Evolutionary conservation across 306 rosid species (phyloP), one percentile per base, ranked within the genome.

Genomic region (Acmispon strigosus): DNA sequence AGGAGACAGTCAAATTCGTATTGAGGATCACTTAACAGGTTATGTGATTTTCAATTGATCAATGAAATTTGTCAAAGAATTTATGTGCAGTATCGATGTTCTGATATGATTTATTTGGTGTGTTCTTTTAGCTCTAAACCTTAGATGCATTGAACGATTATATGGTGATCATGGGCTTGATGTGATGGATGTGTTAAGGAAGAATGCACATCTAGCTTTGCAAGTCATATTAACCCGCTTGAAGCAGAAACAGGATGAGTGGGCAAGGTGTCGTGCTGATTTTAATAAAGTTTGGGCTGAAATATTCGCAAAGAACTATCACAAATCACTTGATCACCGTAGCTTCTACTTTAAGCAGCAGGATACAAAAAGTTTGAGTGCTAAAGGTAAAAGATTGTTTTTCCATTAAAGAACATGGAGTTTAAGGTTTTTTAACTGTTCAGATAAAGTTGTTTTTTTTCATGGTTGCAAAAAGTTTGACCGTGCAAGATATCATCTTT

Each of bases 161-260:
- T 95, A 95, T 79, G 97, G 99, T 77, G 99, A 95, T 85, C 99
- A 95, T 36, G 99, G 97, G 79, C 96, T 95, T 67, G 99, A 95
- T 87, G 99, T 89, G 76, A 87, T 95, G 96, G 96, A 95, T 66
- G 92, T 88, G 82, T 78, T 95, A 52, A 89, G 77, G 81, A 95
- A 89, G 90, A 91, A 89, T 82, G 87, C 90, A 4, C 45, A 89
- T 70, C 82, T 89, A 77, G 89, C 91, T 75, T 86, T 94, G 87
- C 96, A 96, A 53, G 92, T 91, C 72, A 89, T 91, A 80, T 75
- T 95, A 76, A 87, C 78, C 22, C 95, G 99, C 72, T 78, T 95
- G 90, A 95, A 87, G 91, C 99, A 95, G 83, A 95, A 95, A 81
- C 97, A 95, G 76, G 96, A 91, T 54, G 99, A 91, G 82, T 95